Conservation (phyloP, 164 flowering plant species). For the Stephania japonica region DNA sequence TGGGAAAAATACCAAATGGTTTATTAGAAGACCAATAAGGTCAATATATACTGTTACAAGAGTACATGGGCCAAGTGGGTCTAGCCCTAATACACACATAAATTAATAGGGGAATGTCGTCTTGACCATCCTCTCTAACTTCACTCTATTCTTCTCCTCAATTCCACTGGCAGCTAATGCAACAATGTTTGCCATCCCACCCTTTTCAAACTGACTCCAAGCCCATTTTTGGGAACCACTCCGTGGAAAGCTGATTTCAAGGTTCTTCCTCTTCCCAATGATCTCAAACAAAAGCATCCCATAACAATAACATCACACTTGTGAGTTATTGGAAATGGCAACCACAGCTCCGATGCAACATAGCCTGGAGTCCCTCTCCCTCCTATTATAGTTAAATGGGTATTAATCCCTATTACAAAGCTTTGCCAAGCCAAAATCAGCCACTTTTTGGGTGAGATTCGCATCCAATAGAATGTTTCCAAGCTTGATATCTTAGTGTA, state of each 20-base stretch:
- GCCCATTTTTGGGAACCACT: conserved; percentile 25
- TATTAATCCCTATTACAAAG: conserved; percentile 20
- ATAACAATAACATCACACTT: conserved; percentile 27
- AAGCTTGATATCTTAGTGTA: conserved; percentile 27
- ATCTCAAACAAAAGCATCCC: conserved; percentile 29
- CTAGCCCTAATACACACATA: too few species aligned
- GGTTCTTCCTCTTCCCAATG: conserved; percentile 20
- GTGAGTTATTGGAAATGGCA: conserved; percentile 17
- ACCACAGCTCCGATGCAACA: conserved; percentile 25
- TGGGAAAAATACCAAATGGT: too few species aligned
- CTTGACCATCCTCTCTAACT: conserved; percentile 10
- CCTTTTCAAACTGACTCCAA: conserved; percentile 14
- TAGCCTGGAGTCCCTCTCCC: conserved; percentile 25
- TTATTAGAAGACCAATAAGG: too few species aligned
- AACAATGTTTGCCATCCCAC: conserved; percentile 2
- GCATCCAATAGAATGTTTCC: conserved; percentile 23
- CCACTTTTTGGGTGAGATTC: conserved; percentile 17
- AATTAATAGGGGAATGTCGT: too few species aligned
- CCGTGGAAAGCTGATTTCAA: conserved; percentile 7
- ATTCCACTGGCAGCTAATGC: conserved; percentile 5
- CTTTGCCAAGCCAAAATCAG: conserved; percentile 27
- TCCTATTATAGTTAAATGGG: conserved; percentile 19
- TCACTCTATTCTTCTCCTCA: conserved; percentile 13
- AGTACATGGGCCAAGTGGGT: too few species aligned
- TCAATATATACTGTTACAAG: too few species aligned